Evolutionary conservation across 805 yeast genomes (phyloP), one percentile per base, ranked within the genome.

Genomic region (Candida sanyiensis): DNA sequence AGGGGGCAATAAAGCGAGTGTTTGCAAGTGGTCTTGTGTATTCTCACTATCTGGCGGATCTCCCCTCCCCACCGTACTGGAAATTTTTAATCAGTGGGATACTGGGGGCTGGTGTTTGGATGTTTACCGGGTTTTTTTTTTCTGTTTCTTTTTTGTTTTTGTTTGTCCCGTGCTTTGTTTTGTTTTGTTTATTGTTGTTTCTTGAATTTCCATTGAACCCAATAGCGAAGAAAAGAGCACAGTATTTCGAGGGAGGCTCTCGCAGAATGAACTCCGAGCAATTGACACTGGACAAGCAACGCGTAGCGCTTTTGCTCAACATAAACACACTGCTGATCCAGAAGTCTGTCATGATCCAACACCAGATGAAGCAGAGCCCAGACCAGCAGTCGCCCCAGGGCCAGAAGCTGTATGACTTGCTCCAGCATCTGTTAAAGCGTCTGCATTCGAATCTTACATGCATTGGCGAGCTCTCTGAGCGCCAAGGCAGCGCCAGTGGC

Each of bases 391-490:
- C 41, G 5, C 48, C 34, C 33, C 39, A 15, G 21, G 38, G 16
- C 34, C 48, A 50, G 1, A 51, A 50, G 27, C 37, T 51, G 3
- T 49, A 44, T 15, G 39, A 46, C 8, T 26, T 54, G 7, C 37
- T 50, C 7, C 58, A 55, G 18, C 56, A 49, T 9, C 27, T 54
- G 2, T 15, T 55, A 19, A 55, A 55, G 24, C 44, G 59, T 37
- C 35, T 55, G 4, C 59, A 55, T 27, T 46, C 59, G 2, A 55
- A 55, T 27, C 34, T 55, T 7, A 52, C 58, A 2, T 55, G 59
- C 35, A 55, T 55, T 27, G 59, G 58, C 0, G 59, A 55, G 22
- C 35, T 55, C 1, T 44, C 51, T 7, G 59, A 55, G n/a, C n/a
- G n/a, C n/a, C n/a, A 21, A 53, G 45, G 27, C 50, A 49, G 21